Conservation (phyloP, 2,329 filamentous ascomycete species). For the Diaporthe longicolla region DNA sequence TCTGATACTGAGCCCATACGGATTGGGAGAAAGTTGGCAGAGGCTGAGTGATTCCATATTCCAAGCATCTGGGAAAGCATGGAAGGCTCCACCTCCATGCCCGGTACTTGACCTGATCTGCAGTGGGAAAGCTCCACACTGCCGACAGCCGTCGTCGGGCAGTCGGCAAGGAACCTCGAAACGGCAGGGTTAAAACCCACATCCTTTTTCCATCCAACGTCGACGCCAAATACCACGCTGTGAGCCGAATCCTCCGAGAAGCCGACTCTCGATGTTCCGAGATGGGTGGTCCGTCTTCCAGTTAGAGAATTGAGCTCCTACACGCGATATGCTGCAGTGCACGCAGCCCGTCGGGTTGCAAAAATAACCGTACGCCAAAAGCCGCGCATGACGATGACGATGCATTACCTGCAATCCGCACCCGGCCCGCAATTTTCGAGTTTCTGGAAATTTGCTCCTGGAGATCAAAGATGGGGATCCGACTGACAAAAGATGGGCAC, state of each 20-base stretch:
- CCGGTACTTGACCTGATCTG: conserved; percentile 25
- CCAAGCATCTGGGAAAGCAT: not conserved
- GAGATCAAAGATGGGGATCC: not conserved
- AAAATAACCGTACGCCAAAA: not conserved
- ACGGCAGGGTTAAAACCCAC: not conserved
- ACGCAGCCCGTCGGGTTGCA: not conserved
- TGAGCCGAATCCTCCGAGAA: not conserved
- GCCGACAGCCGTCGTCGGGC: conserved; percentile 17
- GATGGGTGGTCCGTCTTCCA: not conserved
- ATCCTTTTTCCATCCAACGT: not conserved
- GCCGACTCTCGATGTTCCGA: not conserved
- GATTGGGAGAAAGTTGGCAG: not conserved
- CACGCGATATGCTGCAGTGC: not conserved
- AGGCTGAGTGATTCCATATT: not conserved
- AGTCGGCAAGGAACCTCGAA: conserved; percentile 26
- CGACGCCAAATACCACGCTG: not conserved
- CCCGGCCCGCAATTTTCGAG: conserved; percentile 22
- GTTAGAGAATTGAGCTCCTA: fast-evolving
- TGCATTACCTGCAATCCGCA: not conserved
- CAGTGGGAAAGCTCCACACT: not conserved
- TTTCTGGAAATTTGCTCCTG: conserved; percentile 24
- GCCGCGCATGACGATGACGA: conserved; percentile 31
- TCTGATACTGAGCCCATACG: not conserved
- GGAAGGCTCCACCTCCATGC: not conserved
- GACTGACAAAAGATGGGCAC: conserved; percentile 18